phyloP scores from a whole-genome alignment of 345 rosid species.

The Psidium guajava region DNA sequence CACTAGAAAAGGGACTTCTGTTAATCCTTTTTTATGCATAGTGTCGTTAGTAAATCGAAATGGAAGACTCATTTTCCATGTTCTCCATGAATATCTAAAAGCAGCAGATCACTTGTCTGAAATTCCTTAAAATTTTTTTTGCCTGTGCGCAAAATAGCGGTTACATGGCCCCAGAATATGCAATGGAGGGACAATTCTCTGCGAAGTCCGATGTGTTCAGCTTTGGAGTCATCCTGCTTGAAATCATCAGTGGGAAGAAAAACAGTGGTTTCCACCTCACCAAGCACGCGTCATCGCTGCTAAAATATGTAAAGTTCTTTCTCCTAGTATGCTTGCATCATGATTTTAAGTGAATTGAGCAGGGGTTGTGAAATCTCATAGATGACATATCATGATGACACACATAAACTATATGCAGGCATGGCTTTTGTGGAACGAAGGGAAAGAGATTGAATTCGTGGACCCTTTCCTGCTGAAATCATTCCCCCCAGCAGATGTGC shows the following conservation, averaged over 20 bases:
- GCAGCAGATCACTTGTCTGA: too few species aligned
- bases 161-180: slow-evolving; percentile 22
- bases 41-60: not conserved
- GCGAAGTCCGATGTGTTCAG: slow-evolving; percentile 15
- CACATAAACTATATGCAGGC: slow-evolving; percentile 3
- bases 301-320: not conserved
- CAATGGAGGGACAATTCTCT: slow-evolving; percentile 19
- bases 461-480: slow-evolving; percentile 18
- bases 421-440: slow-evolving; percentile 39
- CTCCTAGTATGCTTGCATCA: too few species aligned
- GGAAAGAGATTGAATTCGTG: slow-evolving; percentile 21
- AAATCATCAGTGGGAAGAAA: slow-evolving; percentile 13
- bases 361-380: too few species aligned
- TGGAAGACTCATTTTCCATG: too few species aligned
- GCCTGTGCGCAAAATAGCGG: not conserved
- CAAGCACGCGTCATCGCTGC: not conserved
- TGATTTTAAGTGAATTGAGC: too few species aligned
- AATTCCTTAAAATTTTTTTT: not conserved
- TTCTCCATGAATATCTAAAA: too few species aligned
- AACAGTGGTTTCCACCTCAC: slow-evolving; percentile 1
- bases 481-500: slow-evolving; percentile 10
- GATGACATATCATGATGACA: too few species aligned
- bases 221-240: slow-evolving; percentile 14
- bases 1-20: not conserved
- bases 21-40: not conserved